These are phyloP conservation scores for Rhodotorula sp. DNA, from an alignment of 1,284 basidiomycete genomes.

Conservation along the genomic window DNA sequence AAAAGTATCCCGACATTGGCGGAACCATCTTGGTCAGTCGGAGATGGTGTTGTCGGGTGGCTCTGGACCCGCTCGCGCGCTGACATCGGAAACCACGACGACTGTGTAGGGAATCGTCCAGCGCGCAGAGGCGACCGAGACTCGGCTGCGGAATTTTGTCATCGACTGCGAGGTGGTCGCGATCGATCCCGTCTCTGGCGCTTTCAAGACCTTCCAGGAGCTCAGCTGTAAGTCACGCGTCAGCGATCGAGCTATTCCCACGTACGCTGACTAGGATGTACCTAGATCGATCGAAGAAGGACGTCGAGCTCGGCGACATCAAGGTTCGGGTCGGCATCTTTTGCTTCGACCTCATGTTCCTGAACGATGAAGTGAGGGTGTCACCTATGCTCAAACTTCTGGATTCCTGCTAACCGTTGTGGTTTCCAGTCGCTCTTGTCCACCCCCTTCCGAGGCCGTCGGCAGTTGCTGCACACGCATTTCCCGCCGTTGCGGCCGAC, in stretches of 20 bases:
- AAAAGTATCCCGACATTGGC: conserved; percentile 82
- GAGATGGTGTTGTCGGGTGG: conserved; percentile 41
- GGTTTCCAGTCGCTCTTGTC: conserved; percentile 64
- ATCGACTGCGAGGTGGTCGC: conserved; percentile 57
- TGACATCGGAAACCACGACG: not conserved
- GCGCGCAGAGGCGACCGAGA: conserved; percentile 41
- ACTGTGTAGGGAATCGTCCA: conserved; percentile 42
- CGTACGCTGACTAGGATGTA: not conserved
- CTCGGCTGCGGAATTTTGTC: conserved; percentile 40
- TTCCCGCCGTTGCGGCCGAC: conserved; percentile 60
- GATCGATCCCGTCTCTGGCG: conserved; percentile 65
- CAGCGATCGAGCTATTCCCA: fast-evolving
- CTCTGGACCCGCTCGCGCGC: not conserved
- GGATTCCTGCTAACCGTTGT: not conserved
- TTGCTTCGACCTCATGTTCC: conserved; percentile 59
- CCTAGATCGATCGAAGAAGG: conserved; percentile 72
- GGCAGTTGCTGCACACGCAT: conserved; percentile 61
- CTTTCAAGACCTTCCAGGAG: conserved; percentile 78
- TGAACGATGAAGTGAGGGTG: conserved; percentile 56
- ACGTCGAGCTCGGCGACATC: conserved; percentile 66
- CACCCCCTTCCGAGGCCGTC: conserved; percentile 69
- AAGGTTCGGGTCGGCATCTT: conserved; percentile 59
- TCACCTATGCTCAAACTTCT: not conserved
- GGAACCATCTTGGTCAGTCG: conserved; percentile 54
- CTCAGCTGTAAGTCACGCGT: conserved; percentile 57